Evolutionary conservation across 2,329 filamentous ascomycete genomes (phyloP).

Genomic region (Coniochaeta prunicola): DNA sequence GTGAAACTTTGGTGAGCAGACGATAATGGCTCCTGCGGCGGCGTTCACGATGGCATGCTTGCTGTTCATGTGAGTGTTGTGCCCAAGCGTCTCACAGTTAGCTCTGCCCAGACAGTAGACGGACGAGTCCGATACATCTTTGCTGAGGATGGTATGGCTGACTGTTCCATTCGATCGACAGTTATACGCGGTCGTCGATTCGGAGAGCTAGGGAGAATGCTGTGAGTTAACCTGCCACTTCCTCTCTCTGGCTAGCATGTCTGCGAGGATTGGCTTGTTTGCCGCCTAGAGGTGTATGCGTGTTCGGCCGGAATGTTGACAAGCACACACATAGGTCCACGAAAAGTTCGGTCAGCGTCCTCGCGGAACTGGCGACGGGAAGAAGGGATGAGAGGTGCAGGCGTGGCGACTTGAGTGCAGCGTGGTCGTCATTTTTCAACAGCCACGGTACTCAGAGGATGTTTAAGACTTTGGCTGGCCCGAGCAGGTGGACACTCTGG

Average conservation of each 20-base stretch:
- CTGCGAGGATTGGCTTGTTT: too few species aligned
- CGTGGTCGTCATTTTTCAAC: too few species aligned
- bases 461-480: too few species aligned
- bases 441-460: too few species aligned
- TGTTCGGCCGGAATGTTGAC: neutral
- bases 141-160: neutral
- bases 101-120: too few species aligned
- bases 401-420: too few species aligned
- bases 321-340: neutral
- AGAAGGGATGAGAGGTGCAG: neutral
- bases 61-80: slow-evolving; percentile 5
- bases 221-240: neutral
- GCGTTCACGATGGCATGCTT: slow-evolving; percentile 6
- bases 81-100: neutral
- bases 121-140: neutral
- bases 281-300: too few species aligned
- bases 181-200: neutral
- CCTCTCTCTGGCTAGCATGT: neutral
- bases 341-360: neutral
- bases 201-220: neutral
- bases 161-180: too few species aligned
- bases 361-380: neutral
- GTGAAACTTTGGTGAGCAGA: neutral
- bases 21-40: slow-evolving; percentile 2
- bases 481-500: too few species aligned